phyloP scores from a whole-genome alignment of 192 early-diverging fungal genomes.

The Gonapodya sp. region DNA sequence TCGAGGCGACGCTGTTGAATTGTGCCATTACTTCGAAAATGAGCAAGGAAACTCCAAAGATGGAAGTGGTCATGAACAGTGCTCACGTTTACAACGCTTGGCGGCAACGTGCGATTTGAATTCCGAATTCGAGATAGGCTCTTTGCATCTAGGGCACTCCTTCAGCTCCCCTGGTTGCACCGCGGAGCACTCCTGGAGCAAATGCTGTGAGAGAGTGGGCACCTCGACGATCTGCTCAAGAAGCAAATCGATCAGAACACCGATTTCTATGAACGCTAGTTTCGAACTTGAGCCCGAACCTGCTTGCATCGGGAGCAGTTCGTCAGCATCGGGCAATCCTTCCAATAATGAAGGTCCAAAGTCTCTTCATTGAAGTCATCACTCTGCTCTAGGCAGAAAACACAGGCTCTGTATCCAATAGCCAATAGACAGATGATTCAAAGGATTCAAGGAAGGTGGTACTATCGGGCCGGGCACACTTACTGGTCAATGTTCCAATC shows the following conservation, averaged over 20 bases:
- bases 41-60: no score
- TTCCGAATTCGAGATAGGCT: background rate
- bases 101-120: background rate
- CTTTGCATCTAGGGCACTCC: background rate
- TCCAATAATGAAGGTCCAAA: constrained; percentile 67
- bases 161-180: background rate
- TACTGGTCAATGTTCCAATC: background rate
- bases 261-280: no score
- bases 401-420: constrained; percentile 43
- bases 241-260: no score
- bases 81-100: background rate
- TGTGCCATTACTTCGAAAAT: no score
- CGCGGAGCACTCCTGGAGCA: background rate
- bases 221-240: background rate
- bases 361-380: constrained; percentile 55
- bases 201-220: background rate
- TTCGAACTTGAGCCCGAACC: no score
- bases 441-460: background rate
- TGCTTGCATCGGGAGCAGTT: constrained; percentile 60
- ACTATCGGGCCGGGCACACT: background rate
- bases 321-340: constrained; percentile 59
- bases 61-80: no score
- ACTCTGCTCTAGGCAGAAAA: constrained; percentile 64
- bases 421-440: background rate
- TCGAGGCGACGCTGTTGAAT: background rate